Base-by-base conservation (phyloP, 1,284 basidiomycete genomes). In the Spongiforma sp. region DNA sequence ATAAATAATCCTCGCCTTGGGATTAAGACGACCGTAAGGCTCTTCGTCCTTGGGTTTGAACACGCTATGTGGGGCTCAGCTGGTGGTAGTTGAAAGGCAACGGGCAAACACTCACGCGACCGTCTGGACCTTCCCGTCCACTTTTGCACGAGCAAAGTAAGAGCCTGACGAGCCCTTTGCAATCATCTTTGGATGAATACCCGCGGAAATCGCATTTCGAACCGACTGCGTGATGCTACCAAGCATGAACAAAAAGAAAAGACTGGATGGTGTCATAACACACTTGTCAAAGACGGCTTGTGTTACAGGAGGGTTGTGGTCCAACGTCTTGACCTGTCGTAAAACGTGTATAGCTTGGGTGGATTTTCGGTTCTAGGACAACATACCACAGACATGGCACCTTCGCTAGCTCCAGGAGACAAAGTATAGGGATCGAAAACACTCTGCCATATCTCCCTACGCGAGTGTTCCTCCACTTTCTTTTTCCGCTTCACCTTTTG, bases 1-100 rank as follows among this genome's bases (percentile, higher is more conserved):
- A 36, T n/a, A 8, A 21, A 8, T n/a, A 43, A 46, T 1, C 43
- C 69, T 52, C 59, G 87, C 90, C 83, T 94, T 93, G 6, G 93
- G 93, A 74, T 95, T 95, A 26, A 94, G 80, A 39, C 88, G 83
- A 34, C 92, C 92, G 71, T 94, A 94, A 5, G 93, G 93, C 69
- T 95, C 93, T 75, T 95, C 94, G 71, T 95, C 94, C 73, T 95
- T 94, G 3, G 94, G 94, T 74, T 96, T 95, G 78, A 95, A 95
- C 8, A 95, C 91, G 24, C 91, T 94, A 66, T 21, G 8, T 8
- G 41, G 62, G 46, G 60, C 41, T 69, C 62, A 46, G 56, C 63
- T 14, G 63, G 43, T 28, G 5, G 21, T 21, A 30, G 26, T 53
- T 24, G 61, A 39, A 37, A 52, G 53, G 15, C 26, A 43, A 30